Conservation (phyloP, 75 land plant species). For the Adiantum capillusveneris region DNA sequence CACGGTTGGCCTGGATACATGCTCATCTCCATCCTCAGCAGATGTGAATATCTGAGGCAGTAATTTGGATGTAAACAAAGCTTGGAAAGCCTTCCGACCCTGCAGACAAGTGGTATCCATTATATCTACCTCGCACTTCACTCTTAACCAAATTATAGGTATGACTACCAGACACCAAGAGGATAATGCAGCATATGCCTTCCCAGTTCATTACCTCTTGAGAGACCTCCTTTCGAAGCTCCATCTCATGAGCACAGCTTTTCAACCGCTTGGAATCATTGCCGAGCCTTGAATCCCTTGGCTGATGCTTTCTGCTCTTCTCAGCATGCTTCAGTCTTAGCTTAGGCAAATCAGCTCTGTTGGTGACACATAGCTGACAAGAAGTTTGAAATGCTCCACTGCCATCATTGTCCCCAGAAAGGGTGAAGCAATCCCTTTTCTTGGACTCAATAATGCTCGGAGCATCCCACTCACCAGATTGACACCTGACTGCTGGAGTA, state of each 20-base stretch:
- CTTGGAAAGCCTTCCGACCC: conserved; percentile 72
- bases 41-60: conserved; percentile 54
- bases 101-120: conserved; percentile 8
- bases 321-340: background rate
- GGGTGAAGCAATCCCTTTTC: background rate
- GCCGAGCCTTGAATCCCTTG: background rate
- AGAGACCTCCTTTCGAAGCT: conserved; percentile 74
- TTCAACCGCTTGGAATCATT: background rate
- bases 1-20: too few species aligned
- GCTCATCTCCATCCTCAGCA: too few species aligned
- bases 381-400: background rate
- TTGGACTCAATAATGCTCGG: background rate
- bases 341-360: background rate
- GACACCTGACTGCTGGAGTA: conserved; percentile 29
- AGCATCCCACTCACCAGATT: background rate
- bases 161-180: background rate
- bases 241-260: conserved; percentile 19
- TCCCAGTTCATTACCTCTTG: conserved; percentile 44
- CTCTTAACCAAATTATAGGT: background rate
- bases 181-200: background rate
- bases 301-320: background rate
- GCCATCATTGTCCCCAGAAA: background rate
- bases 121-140: too few species aligned
- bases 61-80: conserved; percentile 49
- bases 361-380: background rate